Conservation (phyloP, 73 alveolate genomes). For the Paramecium primaurelia region DNA sequence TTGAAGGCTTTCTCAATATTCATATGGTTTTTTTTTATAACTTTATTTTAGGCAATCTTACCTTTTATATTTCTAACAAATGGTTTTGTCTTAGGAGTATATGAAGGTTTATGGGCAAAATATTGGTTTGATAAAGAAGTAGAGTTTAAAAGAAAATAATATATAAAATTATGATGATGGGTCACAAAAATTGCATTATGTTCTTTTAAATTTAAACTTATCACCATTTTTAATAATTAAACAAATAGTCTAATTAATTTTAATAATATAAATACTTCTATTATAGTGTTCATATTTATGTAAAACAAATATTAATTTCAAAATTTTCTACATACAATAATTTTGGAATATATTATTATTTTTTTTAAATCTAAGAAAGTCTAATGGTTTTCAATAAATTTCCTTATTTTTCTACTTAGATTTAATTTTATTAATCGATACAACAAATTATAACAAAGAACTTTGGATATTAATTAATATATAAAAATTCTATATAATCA, state of each 20-base stretch:
- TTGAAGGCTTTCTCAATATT: background rate
- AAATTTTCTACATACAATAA: background rate
- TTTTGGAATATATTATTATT: background rate
- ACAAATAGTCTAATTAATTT: background rate
- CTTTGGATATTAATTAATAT: background rate
- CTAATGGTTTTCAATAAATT: background rate
- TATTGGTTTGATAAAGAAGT: conserved; percentile 8
- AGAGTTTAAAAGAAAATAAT: background rate
- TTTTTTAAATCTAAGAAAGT: background rate
- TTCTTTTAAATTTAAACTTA: background rate
- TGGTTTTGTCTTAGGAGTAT: background rate
- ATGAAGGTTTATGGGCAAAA: background rate
- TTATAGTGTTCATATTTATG: background rate
- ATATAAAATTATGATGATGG: background rate
- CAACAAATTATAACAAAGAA: background rate
- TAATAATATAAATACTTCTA: too few relatives aligned
- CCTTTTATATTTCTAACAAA: background rate
- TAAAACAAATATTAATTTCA: too few relatives aligned
- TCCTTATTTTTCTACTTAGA: background rate
- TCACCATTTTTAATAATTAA: background rate
- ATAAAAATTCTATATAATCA: background rate
- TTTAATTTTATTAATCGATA: background rate
- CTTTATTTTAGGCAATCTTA: background rate
- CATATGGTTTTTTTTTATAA: background rate
- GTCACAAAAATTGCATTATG: background rate